Conservation (phyloP, 2,329 filamentous ascomycete species). For the Cucurbitaria berberidis region DNA sequence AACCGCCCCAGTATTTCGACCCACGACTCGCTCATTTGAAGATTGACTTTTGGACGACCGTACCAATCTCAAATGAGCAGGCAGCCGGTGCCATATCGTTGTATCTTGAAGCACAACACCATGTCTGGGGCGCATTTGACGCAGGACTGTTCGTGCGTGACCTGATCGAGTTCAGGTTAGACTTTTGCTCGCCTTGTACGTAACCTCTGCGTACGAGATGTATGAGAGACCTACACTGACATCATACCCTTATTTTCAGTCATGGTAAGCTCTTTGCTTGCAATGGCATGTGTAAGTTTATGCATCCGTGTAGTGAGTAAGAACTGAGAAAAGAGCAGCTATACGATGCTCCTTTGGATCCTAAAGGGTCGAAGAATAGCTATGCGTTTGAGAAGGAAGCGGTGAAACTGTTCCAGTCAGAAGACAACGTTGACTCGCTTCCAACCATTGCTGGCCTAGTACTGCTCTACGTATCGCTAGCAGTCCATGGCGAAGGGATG, state of each 20-base stretch:
- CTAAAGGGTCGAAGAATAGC: slow-evolving; percentile 6
- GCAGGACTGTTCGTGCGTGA: slow-evolving; percentile 14
- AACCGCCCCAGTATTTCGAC: slow-evolving; percentile 9
- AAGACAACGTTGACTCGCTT: slow-evolving; percentile 3
- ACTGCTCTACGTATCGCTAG: slow-evolving; percentile 11
- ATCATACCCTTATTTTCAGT: neutral
- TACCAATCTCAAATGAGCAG: slow-evolving; percentile 5
- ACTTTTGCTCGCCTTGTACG: slow-evolving; percentile 13
- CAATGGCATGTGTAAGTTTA: slow-evolving; percentile 14
- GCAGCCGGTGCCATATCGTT: slow-evolving; percentile 17
- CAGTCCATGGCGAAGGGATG: slow-evolving; percentile 12
- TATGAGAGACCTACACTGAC: neutral
- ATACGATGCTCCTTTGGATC: slow-evolving; percentile 10
- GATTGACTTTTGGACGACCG: slow-evolving; percentile 17
- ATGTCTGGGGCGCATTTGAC: slow-evolving; percentile 17
- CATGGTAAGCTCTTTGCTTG: slow-evolving; percentile 11
- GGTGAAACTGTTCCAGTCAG: slow-evolving; percentile 13
- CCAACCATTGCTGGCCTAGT: slow-evolving; percentile 11
- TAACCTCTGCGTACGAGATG: neutral
- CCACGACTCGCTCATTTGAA: slow-evolving; percentile 12
- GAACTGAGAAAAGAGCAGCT: neutral
- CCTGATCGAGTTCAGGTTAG: slow-evolving; percentile 9
- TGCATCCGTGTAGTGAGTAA: neutral
- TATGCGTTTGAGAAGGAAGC: slow-evolving; percentile 15
- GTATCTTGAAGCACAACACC: slow-evolving; percentile 19